Conservation (phyloP, 2,329 filamentous ascomycete genomes). For the Epichloe aotearoae region DNA sequence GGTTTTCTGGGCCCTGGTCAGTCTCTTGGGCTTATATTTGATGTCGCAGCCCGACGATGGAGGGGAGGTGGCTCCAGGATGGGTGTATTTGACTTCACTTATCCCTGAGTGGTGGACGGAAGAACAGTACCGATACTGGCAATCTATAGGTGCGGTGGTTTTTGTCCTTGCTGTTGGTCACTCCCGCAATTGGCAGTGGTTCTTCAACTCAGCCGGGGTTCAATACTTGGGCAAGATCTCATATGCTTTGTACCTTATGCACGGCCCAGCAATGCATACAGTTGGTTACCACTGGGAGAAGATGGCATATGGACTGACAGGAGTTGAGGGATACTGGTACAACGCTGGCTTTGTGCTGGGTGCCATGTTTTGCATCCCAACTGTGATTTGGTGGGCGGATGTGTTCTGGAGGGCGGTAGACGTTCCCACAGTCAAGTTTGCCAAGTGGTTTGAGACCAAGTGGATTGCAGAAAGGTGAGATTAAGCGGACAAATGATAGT, state of each 20-base stretch:
- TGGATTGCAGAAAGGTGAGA: constrained; percentile 20
- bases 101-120: constrained; percentile 37
- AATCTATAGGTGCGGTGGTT: constrained; percentile 37
- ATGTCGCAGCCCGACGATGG: constrained; percentile 25
- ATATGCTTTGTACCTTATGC: constrained; percentile 48
- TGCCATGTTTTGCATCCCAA: constrained; percentile 33
- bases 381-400: constrained; percentile 41
- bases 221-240: constrained; percentile 49
- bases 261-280: constrained; percentile 41
- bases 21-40: constrained; percentile 39
- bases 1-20: constrained; percentile 27
- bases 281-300: constrained; percentile 38
- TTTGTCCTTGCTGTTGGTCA: constrained; percentile 38
- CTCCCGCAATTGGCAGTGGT: constrained; percentile 30
- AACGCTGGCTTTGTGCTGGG: constrained; percentile 33
- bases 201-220: constrained; percentile 35
- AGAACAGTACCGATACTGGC: constrained; percentile 42
- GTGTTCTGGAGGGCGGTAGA: constrained; percentile 44
- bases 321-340: constrained; percentile 31
- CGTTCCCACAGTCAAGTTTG: constrained; percentile 40
- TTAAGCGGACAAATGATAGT: not conserved
- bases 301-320: constrained; percentile 33
- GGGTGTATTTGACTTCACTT: constrained; percentile 31
- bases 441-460: constrained; percentile 39
- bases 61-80: constrained; percentile 37